Conservation (phyloP, 495 filamentous ascomycete genomes). For the Saxophila tyrrhenica region DNA sequence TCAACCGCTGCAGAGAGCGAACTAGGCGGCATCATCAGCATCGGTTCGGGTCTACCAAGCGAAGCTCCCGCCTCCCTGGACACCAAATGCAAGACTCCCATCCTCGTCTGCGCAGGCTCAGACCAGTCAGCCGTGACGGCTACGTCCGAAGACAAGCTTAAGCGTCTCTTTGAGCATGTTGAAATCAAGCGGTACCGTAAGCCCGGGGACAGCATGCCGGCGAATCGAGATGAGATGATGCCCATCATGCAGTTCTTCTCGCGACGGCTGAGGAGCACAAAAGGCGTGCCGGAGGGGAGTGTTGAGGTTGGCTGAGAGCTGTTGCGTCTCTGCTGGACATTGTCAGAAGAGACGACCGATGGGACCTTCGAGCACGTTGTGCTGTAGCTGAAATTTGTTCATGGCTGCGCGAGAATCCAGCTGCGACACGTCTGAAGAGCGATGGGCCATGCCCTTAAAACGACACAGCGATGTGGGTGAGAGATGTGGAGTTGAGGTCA, state of each 20-base stretch:
- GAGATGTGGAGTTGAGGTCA: no score
- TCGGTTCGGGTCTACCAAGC: slow-evolving; percentile 59
- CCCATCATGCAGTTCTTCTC: slow-evolving; percentile 93
- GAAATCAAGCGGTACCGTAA: slow-evolving; percentile 65
- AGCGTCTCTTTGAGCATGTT: slow-evolving; percentile 58
- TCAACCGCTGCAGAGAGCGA: slow-evolving; percentile 14
- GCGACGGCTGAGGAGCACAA: slow-evolving; percentile 54
- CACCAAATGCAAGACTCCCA: slow-evolving; percentile 55
- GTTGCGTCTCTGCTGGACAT: no score
- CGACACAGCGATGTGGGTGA: no score
- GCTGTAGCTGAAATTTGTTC: no score
- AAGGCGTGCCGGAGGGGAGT: slow-evolving; percentile 49
- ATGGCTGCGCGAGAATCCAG: no score
- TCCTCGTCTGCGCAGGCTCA: slow-evolving; percentile 59
- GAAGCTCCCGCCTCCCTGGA: slow-evolving; percentile 28
- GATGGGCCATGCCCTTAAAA: no score
- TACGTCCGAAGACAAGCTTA: slow-evolving; percentile 49
- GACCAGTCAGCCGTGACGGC: slow-evolving; percentile 51
- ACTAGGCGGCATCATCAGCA: slow-evolving; percentile 56
- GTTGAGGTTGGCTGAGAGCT: slow-evolving; percentile 38
- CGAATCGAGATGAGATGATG: slow-evolving; percentile 71
- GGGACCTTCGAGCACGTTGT: no score
- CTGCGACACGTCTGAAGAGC: no score
- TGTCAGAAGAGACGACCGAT: no score
- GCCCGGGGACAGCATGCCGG: slow-evolving; percentile 71